Evolutionary conservation across 179 eudicot genomes (phyloP).

Genomic region (Beta corolliflora): DNA sequence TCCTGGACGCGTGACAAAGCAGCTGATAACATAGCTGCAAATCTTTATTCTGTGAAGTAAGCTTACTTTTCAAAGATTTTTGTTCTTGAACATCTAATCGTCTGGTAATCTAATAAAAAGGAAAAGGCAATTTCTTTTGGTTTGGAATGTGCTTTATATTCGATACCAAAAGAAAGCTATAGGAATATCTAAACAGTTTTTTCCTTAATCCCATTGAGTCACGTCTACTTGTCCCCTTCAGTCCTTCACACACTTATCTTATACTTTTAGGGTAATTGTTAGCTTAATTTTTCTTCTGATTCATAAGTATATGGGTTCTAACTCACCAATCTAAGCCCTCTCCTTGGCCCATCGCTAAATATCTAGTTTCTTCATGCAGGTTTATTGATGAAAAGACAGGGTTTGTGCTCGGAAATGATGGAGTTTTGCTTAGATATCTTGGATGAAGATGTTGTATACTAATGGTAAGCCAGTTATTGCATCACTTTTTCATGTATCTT

Average conservation of each 20-base stretch:
- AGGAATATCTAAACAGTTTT: not conserved
- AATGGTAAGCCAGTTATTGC: conserved; percentile 9
- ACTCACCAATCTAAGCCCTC: not conserved
- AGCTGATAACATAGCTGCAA: conserved; percentile 96
- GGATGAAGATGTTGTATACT: conserved; percentile 47
- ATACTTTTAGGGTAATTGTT: not conserved
- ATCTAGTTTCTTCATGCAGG: conserved; percentile 37
- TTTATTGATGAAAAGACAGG: conserved; percentile 81
- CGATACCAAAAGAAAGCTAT: not conserved
- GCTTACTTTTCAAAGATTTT: conserved; percentile 25
- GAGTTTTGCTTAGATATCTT: conserved; percentile 90
- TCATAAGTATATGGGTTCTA: not conserved
- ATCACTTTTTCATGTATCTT: not conserved
- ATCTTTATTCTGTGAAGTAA: conserved; percentile 96
- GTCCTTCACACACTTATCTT: not conserved
- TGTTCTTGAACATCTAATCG: not conserved
- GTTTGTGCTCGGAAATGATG: conserved; percentile 95
- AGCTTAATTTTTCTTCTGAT: not conserved
- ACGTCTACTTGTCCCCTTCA: not conserved
- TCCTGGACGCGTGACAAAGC: conserved; percentile 94
- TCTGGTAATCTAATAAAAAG: not conserved
- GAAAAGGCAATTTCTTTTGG: not conserved
- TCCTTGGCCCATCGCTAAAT: not conserved
- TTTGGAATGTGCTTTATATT: not conserved
- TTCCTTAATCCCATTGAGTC: not conserved